phyloP scores from a whole-genome alignment of 1,284 basidiomycete species.

The Cystobasidium sp. region DNA sequence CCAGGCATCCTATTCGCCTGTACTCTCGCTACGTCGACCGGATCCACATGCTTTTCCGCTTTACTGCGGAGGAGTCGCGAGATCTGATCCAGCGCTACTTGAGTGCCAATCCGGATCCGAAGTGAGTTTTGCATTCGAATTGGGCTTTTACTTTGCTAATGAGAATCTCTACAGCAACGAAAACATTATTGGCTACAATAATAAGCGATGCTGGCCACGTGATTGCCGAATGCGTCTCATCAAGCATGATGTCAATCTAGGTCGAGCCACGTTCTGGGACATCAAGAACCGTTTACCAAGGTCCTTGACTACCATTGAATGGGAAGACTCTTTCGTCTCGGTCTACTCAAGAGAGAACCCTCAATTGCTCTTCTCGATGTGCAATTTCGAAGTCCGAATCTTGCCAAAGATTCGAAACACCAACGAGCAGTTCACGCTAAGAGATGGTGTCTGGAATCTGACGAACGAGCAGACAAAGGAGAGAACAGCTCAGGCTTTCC shows the following conservation, averaged over 20 bases:
- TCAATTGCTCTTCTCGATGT: constrained; percentile 97
- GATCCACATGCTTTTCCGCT: constrained; percentile 94
- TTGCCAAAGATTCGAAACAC: constrained; percentile 92
- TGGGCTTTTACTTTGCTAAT: constrained; percentile 46
- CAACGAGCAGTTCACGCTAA: constrained; percentile 93
- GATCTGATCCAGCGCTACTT: constrained; percentile 94
- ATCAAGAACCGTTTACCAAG: constrained; percentile 96
- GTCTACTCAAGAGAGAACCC: constrained; percentile 98
- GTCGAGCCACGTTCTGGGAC: constrained; percentile 98
- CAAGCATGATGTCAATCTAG: constrained; percentile 99
- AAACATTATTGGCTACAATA: constrained; percentile 98
- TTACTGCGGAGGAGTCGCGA: constrained; percentile 95
- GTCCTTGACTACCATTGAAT: constrained; percentile 97
- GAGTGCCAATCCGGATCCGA: constrained; percentile 95
- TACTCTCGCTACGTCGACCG: constrained; percentile 92
- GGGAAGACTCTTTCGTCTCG: constrained; percentile 95
- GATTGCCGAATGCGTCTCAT: constrained; percentile 99
- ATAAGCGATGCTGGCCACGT: constrained; percentile 98
- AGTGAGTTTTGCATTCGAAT: constrained; percentile 56
- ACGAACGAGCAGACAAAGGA: constrained; percentile 96
- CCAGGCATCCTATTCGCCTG: constrained; percentile 88
- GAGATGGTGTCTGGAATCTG: constrained; percentile 97
- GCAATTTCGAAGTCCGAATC: constrained; percentile 95
- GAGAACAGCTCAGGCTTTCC: constrained; percentile 93
- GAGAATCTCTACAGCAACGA: constrained; percentile 66